Conservation (phyloP, 352 stramenopile species). For the Nothophytophthora sp. region DNA sequence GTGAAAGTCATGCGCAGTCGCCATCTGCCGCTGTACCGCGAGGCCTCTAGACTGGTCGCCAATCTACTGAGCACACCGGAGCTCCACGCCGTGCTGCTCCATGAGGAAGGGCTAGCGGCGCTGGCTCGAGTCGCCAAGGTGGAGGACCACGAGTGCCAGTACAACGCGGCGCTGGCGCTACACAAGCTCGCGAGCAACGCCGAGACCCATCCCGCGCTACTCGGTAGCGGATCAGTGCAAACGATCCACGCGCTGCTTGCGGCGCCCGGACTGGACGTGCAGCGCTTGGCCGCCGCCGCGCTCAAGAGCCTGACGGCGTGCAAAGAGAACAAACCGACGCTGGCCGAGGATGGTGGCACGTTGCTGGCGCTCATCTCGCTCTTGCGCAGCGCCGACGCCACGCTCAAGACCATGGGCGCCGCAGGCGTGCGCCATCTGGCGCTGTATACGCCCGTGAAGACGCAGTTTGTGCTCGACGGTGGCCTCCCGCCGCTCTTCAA, state of each 20-base stretch:
- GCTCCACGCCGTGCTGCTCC: conserved; percentile 82
- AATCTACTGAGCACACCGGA: conserved; percentile 90
- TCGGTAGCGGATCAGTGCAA: conserved; percentile 57
- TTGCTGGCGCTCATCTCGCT: conserved; percentile 87
- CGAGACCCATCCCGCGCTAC: conserved; percentile 66
- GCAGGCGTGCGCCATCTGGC: conserved; percentile 89
- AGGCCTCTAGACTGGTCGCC: conserved; percentile 88
- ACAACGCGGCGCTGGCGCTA: conserved; percentile 87
- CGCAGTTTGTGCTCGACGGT: conserved; percentile 65
- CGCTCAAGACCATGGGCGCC: conserved; percentile 88
- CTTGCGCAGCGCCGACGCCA: conserved; percentile 69
- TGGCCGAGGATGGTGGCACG: conserved; percentile 85
- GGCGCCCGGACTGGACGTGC: conserved; percentile 71
- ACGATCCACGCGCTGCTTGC: conserved; percentile 77
- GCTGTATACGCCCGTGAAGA: conserved; percentile 74
- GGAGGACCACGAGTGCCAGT: conserved; percentile 92
- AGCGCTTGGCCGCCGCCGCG: conserved; percentile 89
- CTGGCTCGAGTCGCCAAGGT: conserved; percentile 88
- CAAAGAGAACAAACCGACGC: conserved; percentile 89
- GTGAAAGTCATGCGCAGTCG: conserved; percentile 89
- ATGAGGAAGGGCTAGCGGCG: conserved; percentile 72
- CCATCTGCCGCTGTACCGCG: conserved; percentile 90
- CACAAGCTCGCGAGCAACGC: conserved; percentile 88
- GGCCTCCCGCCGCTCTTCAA: conserved; percentile 65
- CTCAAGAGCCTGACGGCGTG: conserved; percentile 92